Evolutionary conservation across 352 stramenopile genomes (phyloP), one percentile per base, ranked within the genome.

Genomic region (Thraustochytrium sp.): DNA sequence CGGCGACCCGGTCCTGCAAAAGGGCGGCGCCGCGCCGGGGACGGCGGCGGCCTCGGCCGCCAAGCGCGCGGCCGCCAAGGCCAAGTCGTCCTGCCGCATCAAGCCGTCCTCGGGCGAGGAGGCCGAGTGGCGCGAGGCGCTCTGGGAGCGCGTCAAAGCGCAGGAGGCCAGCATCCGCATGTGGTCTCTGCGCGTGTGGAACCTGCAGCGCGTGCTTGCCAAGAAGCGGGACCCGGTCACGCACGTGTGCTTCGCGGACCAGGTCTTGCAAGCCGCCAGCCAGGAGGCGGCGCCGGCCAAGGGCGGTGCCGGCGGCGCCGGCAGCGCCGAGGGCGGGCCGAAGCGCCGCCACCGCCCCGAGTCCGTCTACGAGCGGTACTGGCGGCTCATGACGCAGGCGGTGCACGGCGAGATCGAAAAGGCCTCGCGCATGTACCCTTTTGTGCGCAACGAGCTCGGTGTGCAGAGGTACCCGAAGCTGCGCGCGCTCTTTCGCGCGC

Each of bases 201-300:
- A 72, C 29, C n/a, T 80, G 68, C 68, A 80, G 51, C 68, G 68
- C 51, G 68, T 80, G 16, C 44, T 80, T 8, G 53, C 48, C 68
- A 80, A 80, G 68, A 80, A 80, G 51, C 68, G 68, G 13, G 68
- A 80, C 68, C 68, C 68, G 18, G 46, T 80, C 5, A 65, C 68
- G 16, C 68, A 80, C 38, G 51, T 80, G 26, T 63, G 42, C 2
- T 80, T 80, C 26, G 68, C 68, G 37, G 68, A 80, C 42, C 68
- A 63, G 38, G 31, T 80, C 38, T 29, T 72, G 13, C 26, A 72
- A 5, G 59, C 59, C 16, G 18, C 48, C 48, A 18, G n/a, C 16
- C 48, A 55, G n/a, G n/a, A n/a, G 48, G n/a, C 18, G 16, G 48
- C 48, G n/a, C 48, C 18, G n/a, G 16, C 18, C 18, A 55, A 55